Percentiles rank a stretch among this genome's conserved stretches.
These are phyloP conservation scores for Cercospora nicotianae DNA, from an alignment of 2,329 filamentous ascomycete species.

Conservation along the genomic window DNA sequence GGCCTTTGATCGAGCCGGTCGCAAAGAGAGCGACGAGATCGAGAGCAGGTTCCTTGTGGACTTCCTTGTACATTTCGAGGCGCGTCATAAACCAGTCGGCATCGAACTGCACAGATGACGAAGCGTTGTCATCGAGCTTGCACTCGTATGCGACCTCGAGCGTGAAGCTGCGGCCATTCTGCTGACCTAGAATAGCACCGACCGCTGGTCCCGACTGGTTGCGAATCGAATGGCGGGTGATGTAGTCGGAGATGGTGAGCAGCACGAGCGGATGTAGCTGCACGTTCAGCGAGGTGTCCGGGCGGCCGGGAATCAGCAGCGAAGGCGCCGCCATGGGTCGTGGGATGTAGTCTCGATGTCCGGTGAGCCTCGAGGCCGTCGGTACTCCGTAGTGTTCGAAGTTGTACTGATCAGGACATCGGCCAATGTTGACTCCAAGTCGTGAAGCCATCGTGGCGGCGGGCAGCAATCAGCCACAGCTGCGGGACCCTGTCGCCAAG, in stretches of 20 bases:
- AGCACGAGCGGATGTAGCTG: constrained; percentile 91
- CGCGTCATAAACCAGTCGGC: constrained; percentile 72
- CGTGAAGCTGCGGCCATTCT: constrained; percentile 85
- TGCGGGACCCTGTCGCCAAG: not conserved
- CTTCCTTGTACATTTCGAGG: constrained; percentile 83
- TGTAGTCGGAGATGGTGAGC: constrained; percentile 94
- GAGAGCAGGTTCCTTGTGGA: constrained; percentile 79
- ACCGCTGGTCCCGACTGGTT: constrained; percentile 73
- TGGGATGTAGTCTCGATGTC: not conserved
- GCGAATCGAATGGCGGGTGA: constrained; percentile 84
- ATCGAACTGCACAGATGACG: constrained; percentile 63
- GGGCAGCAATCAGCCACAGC: constrained; percentile 1
- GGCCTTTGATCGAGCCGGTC: constrained; percentile 70
- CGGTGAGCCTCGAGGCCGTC: constrained; percentile 1
- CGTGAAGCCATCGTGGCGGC: not conserved
- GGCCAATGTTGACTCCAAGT: not conserved
- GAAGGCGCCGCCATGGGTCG: constrained; percentile 20
- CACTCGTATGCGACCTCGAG: constrained; percentile 93
- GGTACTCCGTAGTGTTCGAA: not conserved
- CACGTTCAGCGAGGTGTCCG: constrained; percentile 74
- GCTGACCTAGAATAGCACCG: constrained; percentile 86
- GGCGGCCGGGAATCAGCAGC: constrained; percentile 48
- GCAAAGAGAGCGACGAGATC: constrained; percentile 69
- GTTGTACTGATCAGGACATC: not conserved
- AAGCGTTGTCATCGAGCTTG: constrained; percentile 51